Evolutionary conservation across 768 basidiomycete species (phyloP).

Genomic region (Hygrophoropsis aurantiaca): DNA sequence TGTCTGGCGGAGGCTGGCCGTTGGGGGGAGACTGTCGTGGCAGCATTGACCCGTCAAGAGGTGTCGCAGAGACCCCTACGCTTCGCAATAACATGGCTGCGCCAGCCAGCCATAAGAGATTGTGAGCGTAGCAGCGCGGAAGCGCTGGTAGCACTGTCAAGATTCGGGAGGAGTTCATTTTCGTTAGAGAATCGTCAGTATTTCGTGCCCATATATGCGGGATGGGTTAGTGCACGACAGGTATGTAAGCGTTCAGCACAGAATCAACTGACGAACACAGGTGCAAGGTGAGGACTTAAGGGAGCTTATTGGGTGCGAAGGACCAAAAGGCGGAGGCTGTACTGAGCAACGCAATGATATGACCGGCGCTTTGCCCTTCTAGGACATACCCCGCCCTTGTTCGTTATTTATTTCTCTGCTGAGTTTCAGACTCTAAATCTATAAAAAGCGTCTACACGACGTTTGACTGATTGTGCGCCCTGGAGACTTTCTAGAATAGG

Average conservation of each 20-base stretch:
- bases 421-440: not conserved
- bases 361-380: not conserved
- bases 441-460: not conserved
- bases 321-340: too few relatives aligned
- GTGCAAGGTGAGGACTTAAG: not conserved
- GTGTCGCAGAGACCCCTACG: constrained; percentile 4
- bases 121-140: not conserved
- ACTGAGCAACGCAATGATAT: too few relatives aligned
- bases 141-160: not conserved
- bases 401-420: not conserved
- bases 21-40: not conserved
- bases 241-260: too few relatives aligned
- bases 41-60: not conserved
- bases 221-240: too few relatives aligned
- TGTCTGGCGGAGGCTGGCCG: not conserved
- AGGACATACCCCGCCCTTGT: not conserved
- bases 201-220: constrained; percentile 1
- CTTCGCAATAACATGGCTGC: not conserved
- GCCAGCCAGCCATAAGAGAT: not conserved
- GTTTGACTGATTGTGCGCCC: not conserved
- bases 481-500: not conserved
- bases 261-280: not conserved
- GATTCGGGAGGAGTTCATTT: not conserved
- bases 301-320: too few relatives aligned
- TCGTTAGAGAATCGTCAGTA: constrained; percentile 4